phyloP scores from a whole-genome alignment of 331 rosid species.

The Malus hybrid region DNA sequence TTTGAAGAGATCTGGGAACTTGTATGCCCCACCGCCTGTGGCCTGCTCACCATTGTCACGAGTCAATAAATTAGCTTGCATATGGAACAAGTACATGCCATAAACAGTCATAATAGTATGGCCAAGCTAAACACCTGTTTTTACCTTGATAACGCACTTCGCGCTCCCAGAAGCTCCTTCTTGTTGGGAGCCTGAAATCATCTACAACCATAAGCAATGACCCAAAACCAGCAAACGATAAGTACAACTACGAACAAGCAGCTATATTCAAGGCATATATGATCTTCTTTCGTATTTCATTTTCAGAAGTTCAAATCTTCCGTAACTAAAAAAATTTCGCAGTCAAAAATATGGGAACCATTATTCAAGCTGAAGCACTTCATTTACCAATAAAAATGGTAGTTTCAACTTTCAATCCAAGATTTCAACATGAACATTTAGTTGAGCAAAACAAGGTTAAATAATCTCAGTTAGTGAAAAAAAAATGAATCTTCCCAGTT shows the following conservation, averaged over 20 bases:
- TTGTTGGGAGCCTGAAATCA: slow-evolving; percentile 49
- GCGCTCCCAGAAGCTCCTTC: slow-evolving; percentile 40
- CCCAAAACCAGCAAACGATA: slow-evolving; percentile 13
- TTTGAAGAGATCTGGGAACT: slow-evolving; percentile 38
- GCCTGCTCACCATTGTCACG: slow-evolving; percentile 43
- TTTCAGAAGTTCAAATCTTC: neutral
- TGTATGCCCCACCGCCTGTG: slow-evolving; percentile 55
- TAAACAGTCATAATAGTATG: slow-evolving; percentile 2
- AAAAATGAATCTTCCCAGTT: neutral
- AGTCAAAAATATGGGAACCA: neutral
- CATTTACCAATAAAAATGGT: neutral
- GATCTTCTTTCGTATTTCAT: neutral
- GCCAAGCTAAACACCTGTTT: neutral
- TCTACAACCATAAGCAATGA: slow-evolving; percentile 31
- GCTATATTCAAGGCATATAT: neutral
- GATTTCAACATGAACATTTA: neutral
- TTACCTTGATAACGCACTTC: slow-evolving; percentile 56
- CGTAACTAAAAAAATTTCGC: neutral
- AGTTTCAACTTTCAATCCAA: neutral
- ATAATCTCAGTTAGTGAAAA: neutral
- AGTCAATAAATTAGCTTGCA: slow-evolving; percentile 13
- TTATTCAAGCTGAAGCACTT: neutral
- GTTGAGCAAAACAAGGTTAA: neutral
- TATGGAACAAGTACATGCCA: slow-evolving; percentile 24
- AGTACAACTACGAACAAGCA: neutral